Base-by-base conservation (phyloP, 768 basidiomycete genomes). In the Tulasnella sp. region DNA sequence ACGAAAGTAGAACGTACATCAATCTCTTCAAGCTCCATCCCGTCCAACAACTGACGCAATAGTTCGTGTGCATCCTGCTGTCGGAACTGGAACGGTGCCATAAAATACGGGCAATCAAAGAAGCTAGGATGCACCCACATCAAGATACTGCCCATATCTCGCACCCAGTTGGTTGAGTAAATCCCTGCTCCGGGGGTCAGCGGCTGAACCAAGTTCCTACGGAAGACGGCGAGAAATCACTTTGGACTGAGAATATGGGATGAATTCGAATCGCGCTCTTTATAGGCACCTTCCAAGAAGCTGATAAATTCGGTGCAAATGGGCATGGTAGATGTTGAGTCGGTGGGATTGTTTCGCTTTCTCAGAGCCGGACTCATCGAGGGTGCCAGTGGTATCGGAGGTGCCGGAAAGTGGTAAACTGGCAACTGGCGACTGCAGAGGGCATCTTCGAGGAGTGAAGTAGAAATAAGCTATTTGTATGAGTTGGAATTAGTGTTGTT, bases 11-110 rank as follows among this genome's bases (percentile, higher is more conserved):
- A 4, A 68, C 82, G 60, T 65, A 88, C 86, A 66, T 98, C 93
- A 49, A 81, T 72, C 68, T 97, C 92, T 67, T 97, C 93, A 89
- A 93, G 93, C 52, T 88, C 79, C 76, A 93, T 86, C 17, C 83
- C 85, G 67, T 96, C 93, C 36, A 96, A 73, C 59, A 97, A 73
- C 61, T 92, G 91, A 32, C 88, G 77, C 23, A 97, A 70, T 61
- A 94, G 84, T 71, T 98, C 93, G 67, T 96, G 93, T 21, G 92
- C 89, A 65, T 98, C 93, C 68, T 96, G 93, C 68, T 98, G 93
- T 6, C 86, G 81, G 67, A 92, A 93, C 65, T 69, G 17, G 31
- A 57, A 32, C 41, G 25, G 32, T 23, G 23, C 25, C 15, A 32
- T 46, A 14, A 59, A n/a, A 25, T 49, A 9, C 27, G 7, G 7